Evolutionary conservation across 2,329 filamentous ascomycete genomes (phyloP), one percentile per base, ranked within the genome.

Genomic region (Ophiocordyceps australis): DNA sequence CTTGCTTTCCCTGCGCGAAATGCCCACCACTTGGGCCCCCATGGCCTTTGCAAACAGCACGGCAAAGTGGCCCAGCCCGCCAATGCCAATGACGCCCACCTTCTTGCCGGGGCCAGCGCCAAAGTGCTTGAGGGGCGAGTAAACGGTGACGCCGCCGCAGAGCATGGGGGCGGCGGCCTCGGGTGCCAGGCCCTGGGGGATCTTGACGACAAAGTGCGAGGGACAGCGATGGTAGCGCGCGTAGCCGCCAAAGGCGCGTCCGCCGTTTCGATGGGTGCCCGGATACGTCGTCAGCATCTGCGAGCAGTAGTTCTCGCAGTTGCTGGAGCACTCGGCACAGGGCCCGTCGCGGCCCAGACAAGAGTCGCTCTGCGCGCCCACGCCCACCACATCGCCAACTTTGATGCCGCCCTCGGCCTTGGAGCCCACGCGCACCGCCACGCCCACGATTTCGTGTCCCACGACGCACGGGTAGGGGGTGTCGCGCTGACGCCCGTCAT

Each of bases 61-160:
- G 4, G 67, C 75, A 36, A 79, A 70, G 47, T 81, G 74, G 0
- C 74, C 74, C 2, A 79, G 46, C 3, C 74, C 74, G 7, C 74
- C 74, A 10, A 80, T 54, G 3, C 74, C 74, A 13, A 78, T 53
- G 31, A 80, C 63, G 1, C 66, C 74, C 3, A 81, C 68, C 14
- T 46, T 58, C 48, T 74, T 79, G 10, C 73, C 74, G 0, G 72
- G 72, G 0, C 74, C 76, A 25, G 60, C 65, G 3, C 67, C 67
- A 34, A 75, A 65, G 27, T 67, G 57, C 37, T 55, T 55, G 25
- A 82, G 46, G 1, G 76, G 75, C 9, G 59, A 56, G 42, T 60
- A 82, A 6, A 74, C 55, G 0, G 76, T 82, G 18, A 80, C 60
- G 10, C 76, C 75, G 14, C 62, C 76, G 39, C 76, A 81, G 22